Conservation (phyloP, 495 filamentous ascomycete species). For the Daldinia loculata region DNA sequence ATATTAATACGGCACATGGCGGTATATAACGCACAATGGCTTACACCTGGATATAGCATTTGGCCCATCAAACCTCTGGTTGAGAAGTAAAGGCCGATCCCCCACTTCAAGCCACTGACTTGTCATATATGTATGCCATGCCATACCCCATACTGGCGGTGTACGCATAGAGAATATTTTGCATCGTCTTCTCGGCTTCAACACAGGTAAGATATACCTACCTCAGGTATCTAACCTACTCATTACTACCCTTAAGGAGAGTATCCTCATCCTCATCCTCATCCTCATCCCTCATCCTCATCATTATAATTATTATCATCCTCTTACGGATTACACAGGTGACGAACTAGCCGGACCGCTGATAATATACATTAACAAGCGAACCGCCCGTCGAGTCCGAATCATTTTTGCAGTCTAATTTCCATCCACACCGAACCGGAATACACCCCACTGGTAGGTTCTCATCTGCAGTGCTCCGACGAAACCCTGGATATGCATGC, state of each 20-base stretch:
- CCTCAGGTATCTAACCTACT: neutral
- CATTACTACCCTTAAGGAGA: neutral
- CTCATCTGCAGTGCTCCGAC: constrained; percentile 40
- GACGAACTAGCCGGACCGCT: constrained; percentile 5
- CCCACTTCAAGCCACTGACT: constrained; percentile 8
- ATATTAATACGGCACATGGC: constrained; percentile 6
- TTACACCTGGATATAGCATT: constrained; percentile 8
- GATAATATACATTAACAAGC: constrained; percentile 21
- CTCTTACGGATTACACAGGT: constrained; percentile 1
- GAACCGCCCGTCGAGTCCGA: constrained; percentile 19
- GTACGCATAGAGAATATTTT: neutral
- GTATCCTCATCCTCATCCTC: neutral
- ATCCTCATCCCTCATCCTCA: neutral
- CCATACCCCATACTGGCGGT: neutral
- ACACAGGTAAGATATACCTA: too few relatives aligned
- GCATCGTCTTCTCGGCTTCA: constrained; percentile 1
- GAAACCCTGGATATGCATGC: constrained; percentile 39
- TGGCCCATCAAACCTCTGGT: constrained; percentile 1
- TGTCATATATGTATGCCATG: neutral
- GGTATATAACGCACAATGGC: constrained; percentile 19
- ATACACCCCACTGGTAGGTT: constrained; percentile 44
- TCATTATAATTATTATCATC: constrained; percentile 3
- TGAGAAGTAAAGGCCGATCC: constrained; percentile 8
- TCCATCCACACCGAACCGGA: constrained; percentile 41
- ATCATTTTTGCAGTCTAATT: constrained; percentile 27